Evolutionary conservation across 352 stramenopile species (phyloP).

Genomic region (Pythium aquatile): DNA sequence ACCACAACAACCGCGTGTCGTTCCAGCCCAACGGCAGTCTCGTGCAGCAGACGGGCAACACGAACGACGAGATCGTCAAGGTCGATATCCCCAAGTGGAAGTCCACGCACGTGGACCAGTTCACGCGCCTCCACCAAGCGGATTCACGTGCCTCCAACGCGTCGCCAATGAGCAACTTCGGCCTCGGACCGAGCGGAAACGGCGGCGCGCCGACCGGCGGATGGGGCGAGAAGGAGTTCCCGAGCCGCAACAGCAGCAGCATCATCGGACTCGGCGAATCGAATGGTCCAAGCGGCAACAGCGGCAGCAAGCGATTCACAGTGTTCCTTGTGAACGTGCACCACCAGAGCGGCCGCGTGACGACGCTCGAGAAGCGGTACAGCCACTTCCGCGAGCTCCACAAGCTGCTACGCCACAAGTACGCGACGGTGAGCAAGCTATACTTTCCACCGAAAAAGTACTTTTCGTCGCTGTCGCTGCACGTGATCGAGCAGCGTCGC

Average conservation of each 20-base stretch:
- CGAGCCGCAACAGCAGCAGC: conserved; percentile 59
- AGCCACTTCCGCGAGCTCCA: conserved; percentile 84
- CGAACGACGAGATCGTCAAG: conserved; percentile 60
- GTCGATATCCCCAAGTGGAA: conserved; percentile 77
- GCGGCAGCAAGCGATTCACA: conserved; percentile 62
- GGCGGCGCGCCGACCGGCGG: conserved; percentile 16
- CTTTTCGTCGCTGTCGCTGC: conserved; percentile 84
- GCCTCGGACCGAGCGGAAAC: conserved; percentile 8
- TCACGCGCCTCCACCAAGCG: conserved; percentile 14
- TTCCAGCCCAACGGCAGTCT: conserved; percentile 25
- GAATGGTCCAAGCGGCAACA: background rate
- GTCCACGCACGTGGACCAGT: conserved; percentile 45
- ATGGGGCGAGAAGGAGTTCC: conserved; percentile 31
- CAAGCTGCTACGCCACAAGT: conserved; percentile 76
- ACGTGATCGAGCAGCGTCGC: conserved; percentile 84
- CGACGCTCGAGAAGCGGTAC: conserved; percentile 74
- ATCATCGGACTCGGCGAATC: conserved; percentile 22
- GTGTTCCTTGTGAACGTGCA: conserved; percentile 79
- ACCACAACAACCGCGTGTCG: conserved; percentile 37
- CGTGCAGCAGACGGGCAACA: conserved; percentile 17
- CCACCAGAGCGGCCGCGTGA: conserved; percentile 63
- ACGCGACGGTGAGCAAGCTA: conserved; percentile 74
- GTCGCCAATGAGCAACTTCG: conserved; percentile 5
- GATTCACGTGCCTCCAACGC: background rate
- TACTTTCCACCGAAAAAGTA: conserved; percentile 88